Conservation (phyloP, 129 eudicot species). For the Helianthus annuus region HanXRQr2.0-SUNRISE NC_035446.2:79740531-79741030, state of each 20-base stretch:
- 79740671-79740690: background rate
- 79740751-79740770: slow-evolving; percentile 62
- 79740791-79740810: slow-evolving; percentile 52
- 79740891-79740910: slow-evolving; percentile 64
- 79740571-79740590: background rate
- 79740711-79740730: slow-evolving; percentile 8
- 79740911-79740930: slow-evolving; percentile 88
- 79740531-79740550: background rate
- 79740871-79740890: slow-evolving; percentile 59
- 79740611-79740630: background rate
- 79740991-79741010: slow-evolving; percentile 15
- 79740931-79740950: slow-evolving; percentile 61
- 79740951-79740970: background rate
- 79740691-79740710: background rate
- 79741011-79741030: background rate
- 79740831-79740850: slow-evolving; percentile 86
- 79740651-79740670: background rate
- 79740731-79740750: slow-evolving; percentile 40
- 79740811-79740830: slow-evolving; percentile 54
- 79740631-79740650: background rate
- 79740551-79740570: background rate
- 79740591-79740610: background rate
- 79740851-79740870: slow-evolving; percentile 42
- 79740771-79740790: slow-evolving; percentile 43
- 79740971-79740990: slow-evolving; percentile 22